These are phyloP conservation scores for Lantana camara DNA, from an alignment of 257 asterid genomes.

Conservation along the genomic window DNA sequence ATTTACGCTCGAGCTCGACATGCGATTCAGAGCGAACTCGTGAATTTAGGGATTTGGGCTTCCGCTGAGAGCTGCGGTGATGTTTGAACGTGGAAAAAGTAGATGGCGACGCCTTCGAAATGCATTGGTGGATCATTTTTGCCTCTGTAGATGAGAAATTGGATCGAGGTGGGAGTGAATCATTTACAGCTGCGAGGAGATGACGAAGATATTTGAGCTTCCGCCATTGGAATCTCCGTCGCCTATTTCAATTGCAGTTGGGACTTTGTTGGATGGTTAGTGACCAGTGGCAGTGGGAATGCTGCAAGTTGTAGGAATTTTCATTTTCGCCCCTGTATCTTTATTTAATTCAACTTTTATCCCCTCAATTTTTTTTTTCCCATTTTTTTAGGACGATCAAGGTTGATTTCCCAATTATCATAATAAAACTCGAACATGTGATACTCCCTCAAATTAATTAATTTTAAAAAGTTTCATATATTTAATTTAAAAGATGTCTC, in stretches of 20 bases:
- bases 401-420: too few species aligned
- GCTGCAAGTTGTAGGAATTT: background rate
- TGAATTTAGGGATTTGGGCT: slow-evolving; percentile 12
- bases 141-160: background rate
- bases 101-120: slow-evolving; percentile 35
- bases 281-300: too few species aligned
- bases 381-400: too few species aligned
- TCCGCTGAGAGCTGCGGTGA: slow-evolving; percentile 17
- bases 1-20: slow-evolving; percentile 33
- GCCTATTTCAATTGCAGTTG: slow-evolving; percentile 22
- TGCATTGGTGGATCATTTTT: slow-evolving; percentile 50
- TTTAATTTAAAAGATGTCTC: too few species aligned
- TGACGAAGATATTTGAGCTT: slow-evolving; percentile 21
- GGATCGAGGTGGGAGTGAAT: slow-evolving; percentile 8
- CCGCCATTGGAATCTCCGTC: slow-evolving; percentile 46
- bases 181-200: slow-evolving; percentile 24
- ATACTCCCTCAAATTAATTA: too few species aligned
- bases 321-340: background rate
- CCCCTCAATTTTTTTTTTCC: background rate
- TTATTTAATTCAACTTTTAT: background rate
- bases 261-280: slow-evolving; percentile 7
- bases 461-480: too few species aligned
- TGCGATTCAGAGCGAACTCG: slow-evolving; percentile 38
- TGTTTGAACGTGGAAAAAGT: slow-evolving; percentile 30
- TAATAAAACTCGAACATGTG: too few species aligned